phyloP scores from a whole-genome alignment of 257 asterid genomes.

The Solanum paucissectum region DNA sequence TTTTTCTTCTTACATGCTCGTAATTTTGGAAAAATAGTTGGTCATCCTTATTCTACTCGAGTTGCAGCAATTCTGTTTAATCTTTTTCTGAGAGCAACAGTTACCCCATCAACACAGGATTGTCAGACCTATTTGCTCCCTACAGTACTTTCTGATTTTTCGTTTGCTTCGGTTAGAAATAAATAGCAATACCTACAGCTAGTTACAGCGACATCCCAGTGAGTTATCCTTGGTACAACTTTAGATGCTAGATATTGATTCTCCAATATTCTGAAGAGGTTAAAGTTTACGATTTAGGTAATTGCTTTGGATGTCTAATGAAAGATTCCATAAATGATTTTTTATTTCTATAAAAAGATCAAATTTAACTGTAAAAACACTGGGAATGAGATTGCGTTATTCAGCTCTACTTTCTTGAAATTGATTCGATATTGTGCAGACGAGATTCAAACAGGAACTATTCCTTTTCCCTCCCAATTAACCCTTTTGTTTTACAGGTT shows the following conservation, averaged over 20 bases:
- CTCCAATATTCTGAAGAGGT: neutral
- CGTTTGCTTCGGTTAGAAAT: neutral
- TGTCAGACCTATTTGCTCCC: neutral
- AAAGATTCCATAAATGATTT: neutral
- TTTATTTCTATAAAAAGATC: neutral
- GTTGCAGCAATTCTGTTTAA: neutral
- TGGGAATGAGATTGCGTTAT: neutral
- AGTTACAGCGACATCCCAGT: neutral
- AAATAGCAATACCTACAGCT: neutral
- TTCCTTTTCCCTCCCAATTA: neutral
- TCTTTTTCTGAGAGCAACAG: neutral
- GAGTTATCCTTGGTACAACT: neutral
- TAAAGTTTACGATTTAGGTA: neutral
- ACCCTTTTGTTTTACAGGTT: constrained; percentile 36
- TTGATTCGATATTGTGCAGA: neutral
- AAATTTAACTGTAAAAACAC: neutral
- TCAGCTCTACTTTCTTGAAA: neutral
- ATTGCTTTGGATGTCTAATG: neutral
- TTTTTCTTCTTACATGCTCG: neutral
- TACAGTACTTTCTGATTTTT: neutral
- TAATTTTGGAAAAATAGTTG: neutral
- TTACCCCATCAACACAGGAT: neutral
- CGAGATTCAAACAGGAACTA: neutral
- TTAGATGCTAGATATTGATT: neutral
- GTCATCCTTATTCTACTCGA: neutral